These are phyloP conservation scores for Paracoccidioides lutzii DNA, from an alignment of 2,329 filamentous ascomycete genomes.

Conservation along the genomic window DNA sequence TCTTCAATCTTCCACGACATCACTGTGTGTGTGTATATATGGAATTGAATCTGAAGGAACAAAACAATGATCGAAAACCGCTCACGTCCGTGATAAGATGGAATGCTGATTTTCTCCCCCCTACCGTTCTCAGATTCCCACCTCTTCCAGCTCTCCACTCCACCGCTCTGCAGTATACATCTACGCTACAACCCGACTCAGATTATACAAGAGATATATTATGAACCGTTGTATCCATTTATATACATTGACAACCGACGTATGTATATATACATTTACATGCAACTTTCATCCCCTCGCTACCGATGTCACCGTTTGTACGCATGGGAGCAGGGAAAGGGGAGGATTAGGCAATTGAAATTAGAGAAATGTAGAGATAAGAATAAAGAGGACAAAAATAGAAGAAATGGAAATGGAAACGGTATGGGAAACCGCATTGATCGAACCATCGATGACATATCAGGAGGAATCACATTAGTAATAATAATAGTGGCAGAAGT, in stretches of 20 bases:
- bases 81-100: too few relatives aligned
- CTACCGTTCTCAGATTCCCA: too few relatives aligned
- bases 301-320: background rate
- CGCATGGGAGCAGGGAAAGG: background rate
- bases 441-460: background rate
- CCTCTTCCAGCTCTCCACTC: background rate
- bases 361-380: background rate
- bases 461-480: background rate
- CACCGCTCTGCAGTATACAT: background rate
- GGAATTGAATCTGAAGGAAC: too few relatives aligned
- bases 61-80: too few relatives aligned
- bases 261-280: background rate
- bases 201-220: background rate
- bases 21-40: too few relatives aligned
- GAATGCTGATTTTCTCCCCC: too few relatives aligned
- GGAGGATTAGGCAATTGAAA: background rate
- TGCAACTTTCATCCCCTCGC: background rate
- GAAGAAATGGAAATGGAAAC: too few relatives aligned
- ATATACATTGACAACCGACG: background rate
- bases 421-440: background rate
- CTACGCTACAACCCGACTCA: background rate
- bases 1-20: too few relatives aligned
- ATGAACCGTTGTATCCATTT: background rate
- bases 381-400: background rate
- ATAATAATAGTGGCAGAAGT: background rate